phyloP scores from a whole-genome alignment of 1,139 yeast species.

The Lodderomyces beijingensis region DNA sequence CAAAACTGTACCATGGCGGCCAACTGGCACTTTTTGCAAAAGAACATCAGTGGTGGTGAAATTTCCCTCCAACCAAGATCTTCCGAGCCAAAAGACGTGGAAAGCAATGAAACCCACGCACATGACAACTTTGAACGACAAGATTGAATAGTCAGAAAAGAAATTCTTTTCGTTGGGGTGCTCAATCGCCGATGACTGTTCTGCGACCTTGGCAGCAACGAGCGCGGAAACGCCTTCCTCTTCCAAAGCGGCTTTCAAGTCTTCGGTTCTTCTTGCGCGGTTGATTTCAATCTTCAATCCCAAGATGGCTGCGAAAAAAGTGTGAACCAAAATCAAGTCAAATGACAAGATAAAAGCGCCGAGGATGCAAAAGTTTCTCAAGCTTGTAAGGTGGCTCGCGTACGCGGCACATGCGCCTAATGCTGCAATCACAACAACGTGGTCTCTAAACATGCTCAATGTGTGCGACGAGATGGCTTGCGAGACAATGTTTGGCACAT shows the following conservation, averaged over 20 bases:
- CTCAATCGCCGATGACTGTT: conserved; percentile 55
- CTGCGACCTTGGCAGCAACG: conserved; percentile 57
- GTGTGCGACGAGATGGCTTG: conserved; percentile 67
- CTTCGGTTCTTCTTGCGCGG: conserved; percentile 80
- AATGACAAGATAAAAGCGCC: conserved; percentile 68
- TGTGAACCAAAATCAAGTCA: conserved; percentile 71
- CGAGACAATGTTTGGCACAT: conserved; percentile 44
- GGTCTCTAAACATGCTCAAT: conserved; percentile 72
- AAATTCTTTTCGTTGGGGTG: conserved; percentile 28
- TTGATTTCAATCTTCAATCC: conserved; percentile 88
- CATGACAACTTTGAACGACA: conserved; percentile 62
- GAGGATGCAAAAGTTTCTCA: conserved; percentile 79
- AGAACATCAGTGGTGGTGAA: conserved; percentile 34
- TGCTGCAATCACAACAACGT: conserved; percentile 69
- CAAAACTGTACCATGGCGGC: conserved; percentile 53
- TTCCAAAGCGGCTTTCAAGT: conserved; percentile 76
- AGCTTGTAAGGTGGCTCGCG: conserved; percentile 69
- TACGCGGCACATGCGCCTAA: conserved; percentile 64
- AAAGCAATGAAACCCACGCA: conserved; percentile 65
- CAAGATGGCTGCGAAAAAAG: conserved; percentile 82
- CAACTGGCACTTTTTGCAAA: conserved; percentile 39
- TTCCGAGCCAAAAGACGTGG: conserved; percentile 72
- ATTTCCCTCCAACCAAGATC: conserved; percentile 60
- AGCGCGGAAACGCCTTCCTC: conserved; percentile 86
- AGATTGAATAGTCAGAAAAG: conserved; percentile 38